These are phyloP conservation scores for Septoria petroselini DNA, from an alignment of 2,329 filamentous ascomycete genomes.

Conservation along the genomic window DNA sequence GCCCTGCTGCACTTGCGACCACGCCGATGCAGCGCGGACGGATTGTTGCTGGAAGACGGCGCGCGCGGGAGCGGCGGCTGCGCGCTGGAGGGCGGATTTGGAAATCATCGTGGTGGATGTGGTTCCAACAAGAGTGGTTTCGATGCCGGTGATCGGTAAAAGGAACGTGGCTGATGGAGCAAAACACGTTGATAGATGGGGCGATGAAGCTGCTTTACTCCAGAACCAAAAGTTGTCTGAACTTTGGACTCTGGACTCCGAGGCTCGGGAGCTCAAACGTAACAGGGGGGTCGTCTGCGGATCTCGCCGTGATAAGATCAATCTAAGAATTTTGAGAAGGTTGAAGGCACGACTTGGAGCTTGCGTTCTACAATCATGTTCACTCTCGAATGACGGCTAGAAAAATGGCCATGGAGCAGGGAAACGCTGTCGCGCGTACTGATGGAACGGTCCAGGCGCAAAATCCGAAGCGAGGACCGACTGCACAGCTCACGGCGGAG, in stretches of 20 bases:
- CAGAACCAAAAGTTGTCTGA: too few species aligned
- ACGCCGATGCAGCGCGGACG: slow-evolving; percentile 70
- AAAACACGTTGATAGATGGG: slow-evolving; percentile 10
- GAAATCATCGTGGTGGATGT: slow-evolving; percentile 31
- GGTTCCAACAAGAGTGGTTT: slow-evolving; percentile 1
- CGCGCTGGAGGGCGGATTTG: slow-evolving; percentile 34
- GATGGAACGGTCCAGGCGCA: slow-evolving; percentile 15
- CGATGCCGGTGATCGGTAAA: slow-evolving; percentile 3
- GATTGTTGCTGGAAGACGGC: slow-evolving; percentile 36
- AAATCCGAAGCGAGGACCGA: slow-evolving; percentile 29
- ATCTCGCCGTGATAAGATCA: too few species aligned
- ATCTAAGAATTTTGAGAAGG: too few species aligned
- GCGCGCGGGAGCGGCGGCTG: slow-evolving; percentile 30
- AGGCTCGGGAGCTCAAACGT: too few species aligned
- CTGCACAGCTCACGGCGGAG: slow-evolving; percentile 35
- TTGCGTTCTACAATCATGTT: neutral
- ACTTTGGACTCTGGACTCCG: too few species aligned
- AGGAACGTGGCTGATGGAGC: slow-evolving; percentile 9
- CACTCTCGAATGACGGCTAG: neutral
- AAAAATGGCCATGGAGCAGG: slow-evolving; percentile 9
- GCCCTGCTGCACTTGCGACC: slow-evolving; percentile 87
- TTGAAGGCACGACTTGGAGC: too few species aligned
- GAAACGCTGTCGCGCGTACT: neutral
- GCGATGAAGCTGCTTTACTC: slow-evolving; percentile 6
- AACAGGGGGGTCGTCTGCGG: too few species aligned